Evolutionary conservation across 129 eudicot genomes (phyloP).

Genomic region (Centrapalus pauciflorus): DNA sequence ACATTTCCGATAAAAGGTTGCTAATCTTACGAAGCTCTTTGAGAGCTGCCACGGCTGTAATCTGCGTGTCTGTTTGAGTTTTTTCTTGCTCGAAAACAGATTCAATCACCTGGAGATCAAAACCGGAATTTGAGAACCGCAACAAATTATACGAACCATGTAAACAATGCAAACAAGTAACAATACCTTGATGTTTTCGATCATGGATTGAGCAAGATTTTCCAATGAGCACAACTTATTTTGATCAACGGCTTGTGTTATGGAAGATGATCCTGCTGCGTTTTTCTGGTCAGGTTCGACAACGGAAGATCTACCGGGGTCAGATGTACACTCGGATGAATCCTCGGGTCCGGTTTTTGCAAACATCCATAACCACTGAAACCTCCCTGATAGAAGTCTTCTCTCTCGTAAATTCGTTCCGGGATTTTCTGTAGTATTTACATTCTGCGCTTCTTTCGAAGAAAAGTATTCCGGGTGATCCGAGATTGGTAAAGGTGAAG

Average conservation of each 20-base stretch:
- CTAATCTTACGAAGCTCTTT: slow-evolving; percentile 91
- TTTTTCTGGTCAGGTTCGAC: slow-evolving; percentile 24
- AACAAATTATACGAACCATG: not conserved
- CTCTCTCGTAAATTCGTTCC: slow-evolving; percentile 33
- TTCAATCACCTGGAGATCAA: slow-evolving; percentile 72
- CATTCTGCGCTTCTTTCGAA: slow-evolving; percentile 31
- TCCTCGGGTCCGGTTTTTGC: slow-evolving; percentile 51
- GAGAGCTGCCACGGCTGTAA: slow-evolving; percentile 64
- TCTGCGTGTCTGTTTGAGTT: slow-evolving; percentile 44
- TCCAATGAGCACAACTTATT: slow-evolving; percentile 54
- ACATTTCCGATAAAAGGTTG: slow-evolving; percentile 71
- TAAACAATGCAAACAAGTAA: not conserved
- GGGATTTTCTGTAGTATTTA: slow-evolving; percentile 17
- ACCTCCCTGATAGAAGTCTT: slow-evolving; percentile 50
- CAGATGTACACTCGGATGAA: slow-evolving; percentile 31
- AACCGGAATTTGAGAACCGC: not conserved
- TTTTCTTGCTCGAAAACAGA: slow-evolving; percentile 65
- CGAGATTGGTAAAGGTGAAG: slow-evolving; percentile 48
- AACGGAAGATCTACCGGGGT: slow-evolving; percentile 26
- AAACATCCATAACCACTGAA: slow-evolving; percentile 86
- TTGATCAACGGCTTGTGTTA: slow-evolving; percentile 53
- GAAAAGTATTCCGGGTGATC: slow-evolving; percentile 28
- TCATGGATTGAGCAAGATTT: slow-evolving; percentile 81
- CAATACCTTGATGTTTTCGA: slow-evolving; percentile 89
- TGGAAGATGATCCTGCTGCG: slow-evolving; percentile 22